A percentile compares a stretch with the other conserved stretches of the same genome.
Conservation (phyloP, 306 rosid genomes). For the Crotalaria pallida region DNA sequence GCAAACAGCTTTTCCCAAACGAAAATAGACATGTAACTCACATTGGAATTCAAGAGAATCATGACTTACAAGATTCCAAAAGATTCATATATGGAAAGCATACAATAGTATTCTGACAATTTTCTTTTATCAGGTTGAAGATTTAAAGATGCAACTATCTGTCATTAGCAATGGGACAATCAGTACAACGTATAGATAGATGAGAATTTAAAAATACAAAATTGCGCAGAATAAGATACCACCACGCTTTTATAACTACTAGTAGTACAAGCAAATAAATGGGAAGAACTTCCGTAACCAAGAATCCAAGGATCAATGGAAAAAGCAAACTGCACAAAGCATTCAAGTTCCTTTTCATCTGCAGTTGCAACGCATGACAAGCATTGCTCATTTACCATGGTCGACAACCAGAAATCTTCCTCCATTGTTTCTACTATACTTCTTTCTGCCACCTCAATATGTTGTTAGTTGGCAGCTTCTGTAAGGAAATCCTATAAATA, state of each 20-base stretch:
- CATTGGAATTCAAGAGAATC: not conserved
- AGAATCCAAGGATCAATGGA: not conserved
- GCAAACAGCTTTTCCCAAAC: not conserved
- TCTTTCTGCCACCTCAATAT: not conserved
- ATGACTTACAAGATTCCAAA: not conserved
- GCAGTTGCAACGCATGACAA: not conserved
- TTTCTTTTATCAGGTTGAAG: not conserved
- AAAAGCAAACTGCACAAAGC: not conserved
- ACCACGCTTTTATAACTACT: not conserved
- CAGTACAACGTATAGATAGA: conserved; percentile 3
- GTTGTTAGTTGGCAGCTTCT: conserved; percentile 12
- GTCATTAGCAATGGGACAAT: not conserved
- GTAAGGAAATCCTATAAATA: conserved; percentile 6
- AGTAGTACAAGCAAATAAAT: not conserved
- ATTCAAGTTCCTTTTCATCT: conserved; percentile 2
- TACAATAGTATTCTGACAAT: not conserved
- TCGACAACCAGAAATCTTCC: not conserved
- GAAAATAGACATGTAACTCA: not conserved
- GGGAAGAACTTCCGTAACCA: not conserved
- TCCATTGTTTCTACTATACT: not conserved
- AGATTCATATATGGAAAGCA: not conserved
- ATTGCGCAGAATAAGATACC: conserved; percentile 3
- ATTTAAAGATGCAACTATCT: not conserved
- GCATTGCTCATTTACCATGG: not conserved
- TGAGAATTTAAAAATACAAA: conserved; percentile 12